A percentile compares a stretch with the other conserved stretches of the same genome.
Evolutionary conservation across 306 rosid genomes (phyloP).

Genomic region (Crataegus laevigata): DNA sequence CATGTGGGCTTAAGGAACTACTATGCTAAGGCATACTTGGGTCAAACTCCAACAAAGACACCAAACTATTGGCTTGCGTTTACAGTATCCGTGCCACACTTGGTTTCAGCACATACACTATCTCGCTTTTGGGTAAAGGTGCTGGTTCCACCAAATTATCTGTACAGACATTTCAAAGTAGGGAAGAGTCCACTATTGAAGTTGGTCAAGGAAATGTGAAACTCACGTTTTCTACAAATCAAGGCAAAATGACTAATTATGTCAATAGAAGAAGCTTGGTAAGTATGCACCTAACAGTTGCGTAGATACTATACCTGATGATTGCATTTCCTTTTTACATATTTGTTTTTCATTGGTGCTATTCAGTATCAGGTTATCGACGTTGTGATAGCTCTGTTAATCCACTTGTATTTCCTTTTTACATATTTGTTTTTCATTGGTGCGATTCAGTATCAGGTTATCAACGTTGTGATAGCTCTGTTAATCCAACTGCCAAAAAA

Average conservation of each 20-base stretch:
- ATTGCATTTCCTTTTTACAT: not conserved
- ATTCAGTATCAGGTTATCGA: not conserved
- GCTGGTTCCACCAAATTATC: conserved; percentile 47
- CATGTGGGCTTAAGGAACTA: conserved; percentile 27
- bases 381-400: not conserved
- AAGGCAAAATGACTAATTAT: conserved; percentile 29
- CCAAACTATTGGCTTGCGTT: conserved; percentile 49
- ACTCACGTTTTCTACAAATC: conserved; percentile 33
- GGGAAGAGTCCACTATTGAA: conserved; percentile 29
- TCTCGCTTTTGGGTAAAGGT: conserved; percentile 46
- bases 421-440: not conserved
- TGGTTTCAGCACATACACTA: conserved; percentile 45
- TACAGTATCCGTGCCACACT: conserved; percentile 42
- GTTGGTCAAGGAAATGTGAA: conserved; percentile 45
- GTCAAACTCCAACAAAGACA: conserved; percentile 29
- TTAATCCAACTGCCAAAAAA: not conserved
- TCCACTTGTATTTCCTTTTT: not conserved
- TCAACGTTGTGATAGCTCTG: not conserved
- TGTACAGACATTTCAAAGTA: conserved; percentile 16
- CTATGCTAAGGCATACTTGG: conserved; percentile 43
- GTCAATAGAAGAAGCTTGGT: conserved; percentile 38
- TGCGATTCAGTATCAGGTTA: not conserved
- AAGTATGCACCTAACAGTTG: conserved; percentile 9
- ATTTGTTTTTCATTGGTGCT: not conserved
- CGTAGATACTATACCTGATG: not conserved